Conservation (phyloP, 805 yeast species). For the Metschnikowia borealis region DNA sequence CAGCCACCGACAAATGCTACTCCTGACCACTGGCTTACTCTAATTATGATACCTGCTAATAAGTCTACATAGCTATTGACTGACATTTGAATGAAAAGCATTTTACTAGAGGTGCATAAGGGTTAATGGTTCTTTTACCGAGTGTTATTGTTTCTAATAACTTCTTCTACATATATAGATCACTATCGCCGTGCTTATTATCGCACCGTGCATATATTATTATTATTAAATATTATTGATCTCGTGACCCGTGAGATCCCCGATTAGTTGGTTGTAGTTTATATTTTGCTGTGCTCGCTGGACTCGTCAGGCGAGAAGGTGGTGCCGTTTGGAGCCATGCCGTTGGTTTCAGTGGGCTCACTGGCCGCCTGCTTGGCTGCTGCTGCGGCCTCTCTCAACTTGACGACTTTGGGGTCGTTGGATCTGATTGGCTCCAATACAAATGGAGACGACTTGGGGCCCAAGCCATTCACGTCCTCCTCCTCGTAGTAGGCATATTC, state of each 20-base stretch:
- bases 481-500: slow-evolving; percentile 76
- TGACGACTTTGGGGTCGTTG: slow-evolving; percentile 36
- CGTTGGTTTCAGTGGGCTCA: slow-evolving; percentile 8
- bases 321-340: slow-evolving; percentile 14
- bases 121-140: no score
- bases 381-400: slow-evolving; percentile 26
- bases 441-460: slow-evolving; percentile 37
- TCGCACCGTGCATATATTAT: no score
- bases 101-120: no score
- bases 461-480: slow-evolving; percentile 39
- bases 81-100: no score
- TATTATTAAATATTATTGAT: neutral
- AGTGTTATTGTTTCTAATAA: no score
- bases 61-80: no score
- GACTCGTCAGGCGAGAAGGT: slow-evolving; percentile 13
- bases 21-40: no score
- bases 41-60: no score
- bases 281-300: slow-evolving; percentile 14
- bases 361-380: slow-evolving; percentile 12
- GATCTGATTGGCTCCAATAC: slow-evolving; percentile 80
- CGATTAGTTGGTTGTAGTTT: neutral
- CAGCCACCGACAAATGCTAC: no score
- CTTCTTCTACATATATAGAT: no score
- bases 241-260: slow-evolving; percentile 3
- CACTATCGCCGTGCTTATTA: no score